phyloP scores from a whole-genome alignment of 148 eudicot species.

The Vaccinium myrtillus region DNA sequence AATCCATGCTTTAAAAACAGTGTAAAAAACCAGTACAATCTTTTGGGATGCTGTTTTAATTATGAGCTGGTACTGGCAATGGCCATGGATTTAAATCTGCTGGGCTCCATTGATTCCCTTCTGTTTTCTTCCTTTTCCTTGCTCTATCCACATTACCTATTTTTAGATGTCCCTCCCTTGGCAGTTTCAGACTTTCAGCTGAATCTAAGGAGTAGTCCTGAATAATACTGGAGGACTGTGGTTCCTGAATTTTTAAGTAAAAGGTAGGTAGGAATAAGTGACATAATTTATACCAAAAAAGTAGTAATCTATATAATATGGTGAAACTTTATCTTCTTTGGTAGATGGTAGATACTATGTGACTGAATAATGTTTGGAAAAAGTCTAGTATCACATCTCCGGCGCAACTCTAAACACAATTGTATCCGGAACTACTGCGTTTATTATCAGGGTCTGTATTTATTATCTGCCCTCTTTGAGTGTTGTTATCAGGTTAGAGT shows the following conservation, averaged over 20 bases:
- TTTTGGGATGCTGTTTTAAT: neutral
- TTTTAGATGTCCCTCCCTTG: neutral
- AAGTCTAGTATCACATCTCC: too few species aligned
- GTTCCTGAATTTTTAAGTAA: neutral
- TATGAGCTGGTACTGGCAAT: neutral
- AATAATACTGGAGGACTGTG: neutral
- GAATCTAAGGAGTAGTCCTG: neutral
- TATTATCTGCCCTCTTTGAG: too few species aligned
- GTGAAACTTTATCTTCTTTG: neutral
- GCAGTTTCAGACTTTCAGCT: neutral
- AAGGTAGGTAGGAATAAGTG: neutral
- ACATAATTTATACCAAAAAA: neutral
- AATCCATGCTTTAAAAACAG: neutral
- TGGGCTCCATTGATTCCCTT: neutral
- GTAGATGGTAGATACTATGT: too few species aligned
- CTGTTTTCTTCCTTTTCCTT: neutral
- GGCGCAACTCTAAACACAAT: too few species aligned
- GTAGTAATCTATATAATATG: neutral
- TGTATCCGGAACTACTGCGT: too few species aligned
- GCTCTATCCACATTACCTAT: neutral
- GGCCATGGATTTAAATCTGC: neutral
- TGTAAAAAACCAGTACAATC: neutral
- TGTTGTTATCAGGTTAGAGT: too few species aligned
- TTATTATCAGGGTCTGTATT: too few species aligned
- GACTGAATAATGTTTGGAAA: too few species aligned